Evolutionary conservation across 257 asterid species (phyloP), one percentile per base, ranked within the genome.

Genomic region (Dorcoceras hygrometricum): DNA sequence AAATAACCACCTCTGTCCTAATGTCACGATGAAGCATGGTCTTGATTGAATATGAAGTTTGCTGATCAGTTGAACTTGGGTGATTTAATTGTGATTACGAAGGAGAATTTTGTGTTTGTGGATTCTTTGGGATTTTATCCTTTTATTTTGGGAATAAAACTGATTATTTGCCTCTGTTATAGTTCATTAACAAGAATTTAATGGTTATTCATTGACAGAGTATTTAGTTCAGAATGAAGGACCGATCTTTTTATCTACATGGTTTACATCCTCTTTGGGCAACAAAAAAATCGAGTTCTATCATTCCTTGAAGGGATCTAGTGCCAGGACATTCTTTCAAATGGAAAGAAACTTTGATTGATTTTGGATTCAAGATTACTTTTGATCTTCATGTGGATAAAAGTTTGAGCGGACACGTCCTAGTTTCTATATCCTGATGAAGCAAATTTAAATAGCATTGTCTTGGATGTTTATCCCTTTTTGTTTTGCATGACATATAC

Each of bases 381-480:
- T 3, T 24, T 57, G 39, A 31, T 23, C n/a, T 16, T 7, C 25
- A 12, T 32, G 32, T 23, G 46, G 27, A 8, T 32, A 32, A 32
- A 32, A 32, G 11, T 32, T 32, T 1, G 39, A 6, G 39, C 8
- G 14, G 32, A 50, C 5, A 36, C 4, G 18, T 9, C 14, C 5
- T 7, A 32, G 23, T 57, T 56, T 4, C 10, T 1, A 48, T 61
- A 8, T 2, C 25, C 51, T 31, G 64, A 9, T 25, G 8, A 39
- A 59, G 65, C 8, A 36, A 4, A 57, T 59, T 29, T 59, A 57
- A 36, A 34, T 36, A 36, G 3, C 54, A 66, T 66, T 36, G 22
- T 27, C 14, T 4, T 29, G 29, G 14, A 61, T 22, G 50, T 31
- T 10, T 25, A 26, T 57, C 55, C 27, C 39, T 56, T 10, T n/a